Base-by-base conservation (phyloP, 768 basidiomycete genomes). In the Suillus americanus region DNA sequence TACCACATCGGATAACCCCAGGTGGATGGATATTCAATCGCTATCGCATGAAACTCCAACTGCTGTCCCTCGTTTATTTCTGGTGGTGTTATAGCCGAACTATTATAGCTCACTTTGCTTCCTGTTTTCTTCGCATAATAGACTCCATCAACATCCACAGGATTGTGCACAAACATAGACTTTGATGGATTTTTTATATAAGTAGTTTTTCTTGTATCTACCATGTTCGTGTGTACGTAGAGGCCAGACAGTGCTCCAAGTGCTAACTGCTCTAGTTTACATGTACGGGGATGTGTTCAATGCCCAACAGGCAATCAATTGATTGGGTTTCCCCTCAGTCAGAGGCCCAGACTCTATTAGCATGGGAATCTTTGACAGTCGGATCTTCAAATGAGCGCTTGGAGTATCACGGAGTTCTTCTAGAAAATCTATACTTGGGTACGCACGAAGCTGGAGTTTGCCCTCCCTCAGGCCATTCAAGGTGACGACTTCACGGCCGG, bases 391-490 rank as follows among this genome's bases (percentile, higher is more conserved):
- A 18, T 51, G 14, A 28, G 7, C 25, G 25, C 48, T 14, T 14
- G 50, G 25, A 18, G 28, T 18, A 51, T 53, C 28, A 30, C 2
- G 30, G 5, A 54, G 30, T 12, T 13, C 12, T 33, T 35, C 53
- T 35, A 54, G 53, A 54, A 54, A 6, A n/a, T 54, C 51, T 53
- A 53, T 53, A 53, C 28, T 53, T 53, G 51, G 51, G 51, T 53
- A 4, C 16, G 28, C 28, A 53, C 16, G 16, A 53, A 51, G 14
- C 7, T 28, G 7, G 2, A 14, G 12, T 23, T 23, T 10, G 48
- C 8, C 14, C 14, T 16, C 48, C 25, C 28, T 53, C 50, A 14
- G 25, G 16, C 30, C 4, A 30, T 4, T n/a, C 20, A n/a, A 46
- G 3, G 3, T 48, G 46, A 48, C 46, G 23, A 6, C 13, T 16